phyloP scores from a whole-genome alignment of 257 asterid genomes.

The Voacanga thouarsii region DNA sequence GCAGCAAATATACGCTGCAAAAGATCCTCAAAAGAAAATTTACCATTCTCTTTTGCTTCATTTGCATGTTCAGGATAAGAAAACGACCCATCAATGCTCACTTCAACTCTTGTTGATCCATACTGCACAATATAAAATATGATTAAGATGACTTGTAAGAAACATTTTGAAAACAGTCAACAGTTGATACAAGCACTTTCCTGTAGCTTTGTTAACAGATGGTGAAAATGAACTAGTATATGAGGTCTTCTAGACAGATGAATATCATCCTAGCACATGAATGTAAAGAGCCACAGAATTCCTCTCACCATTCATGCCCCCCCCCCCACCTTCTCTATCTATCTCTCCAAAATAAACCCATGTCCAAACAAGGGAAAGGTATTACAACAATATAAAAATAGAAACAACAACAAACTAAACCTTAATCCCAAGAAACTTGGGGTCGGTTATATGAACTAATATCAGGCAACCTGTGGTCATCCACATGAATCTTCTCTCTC shows the following conservation, averaged over 20 bases:
- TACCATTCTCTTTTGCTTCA: slow-evolving; percentile 52
- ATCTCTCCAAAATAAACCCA: slow-evolving; percentile 2
- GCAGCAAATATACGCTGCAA: neutral
- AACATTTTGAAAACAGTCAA: neutral
- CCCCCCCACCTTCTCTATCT: too few species aligned
- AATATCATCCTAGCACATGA: neutral
- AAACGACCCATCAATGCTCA: slow-evolving; percentile 85
- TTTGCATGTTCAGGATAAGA: slow-evolving; percentile 62
- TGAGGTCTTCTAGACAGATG: neutral
- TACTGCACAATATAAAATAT: slow-evolving; percentile 46
- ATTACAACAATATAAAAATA: too few species aligned
- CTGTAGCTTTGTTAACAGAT: neutral
- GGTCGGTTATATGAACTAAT: too few species aligned
- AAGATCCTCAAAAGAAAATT: slow-evolving; percentile 1
- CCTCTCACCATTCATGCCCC: neutral
- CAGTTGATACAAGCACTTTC: neutral
- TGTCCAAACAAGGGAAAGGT: neutral
- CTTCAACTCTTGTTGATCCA: slow-evolving; percentile 87
- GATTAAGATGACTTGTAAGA: slow-evolving; percentile 21
- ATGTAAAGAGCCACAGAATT: neutral
- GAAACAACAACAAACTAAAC: too few species aligned
- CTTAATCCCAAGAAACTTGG: too few species aligned
- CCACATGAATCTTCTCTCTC: too few species aligned
- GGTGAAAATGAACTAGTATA: neutral
- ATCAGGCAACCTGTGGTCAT: too few species aligned